Conservation (phyloP, 2,329 filamentous ascomycete species). For the Diaporthe citri region DNA sequence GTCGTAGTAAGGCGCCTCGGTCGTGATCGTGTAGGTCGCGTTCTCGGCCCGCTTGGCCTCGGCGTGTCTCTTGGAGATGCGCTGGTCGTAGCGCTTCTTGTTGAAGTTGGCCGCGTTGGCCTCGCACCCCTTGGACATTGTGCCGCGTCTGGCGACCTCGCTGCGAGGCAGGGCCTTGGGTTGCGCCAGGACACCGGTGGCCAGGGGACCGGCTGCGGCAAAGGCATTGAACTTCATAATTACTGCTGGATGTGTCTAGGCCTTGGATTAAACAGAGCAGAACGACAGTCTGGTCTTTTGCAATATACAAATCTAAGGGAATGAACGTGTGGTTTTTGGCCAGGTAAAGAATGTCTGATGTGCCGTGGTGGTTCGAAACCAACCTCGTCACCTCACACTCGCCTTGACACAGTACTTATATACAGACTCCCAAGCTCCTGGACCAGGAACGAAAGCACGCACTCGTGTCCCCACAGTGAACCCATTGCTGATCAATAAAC, state of each 20-base stretch:
- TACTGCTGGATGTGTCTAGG: not conserved
- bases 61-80: conserved; percentile 10
- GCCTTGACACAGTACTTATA: not conserved
- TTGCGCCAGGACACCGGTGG: conserved; percentile 9
- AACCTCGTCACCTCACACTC: not conserved
- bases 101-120: conserved; percentile 24
- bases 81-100: conserved; percentile 32
- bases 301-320: not conserved
- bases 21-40: conserved; percentile 24
- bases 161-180: conserved; percentile 9
- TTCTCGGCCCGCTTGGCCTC: conserved; percentile 20
- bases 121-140: conserved; percentile 36
- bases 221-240: conserved; percentile 7
- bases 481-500: conserved; percentile 11
- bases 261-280: not conserved
- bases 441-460: not conserved
- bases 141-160: conserved; percentile 23
- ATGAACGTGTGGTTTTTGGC: not conserved
- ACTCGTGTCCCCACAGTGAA: not conserved
- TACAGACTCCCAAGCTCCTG: not conserved
- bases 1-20: conserved; percentile 36
- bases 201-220: conserved; percentile 14
- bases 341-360: conserved; percentile 1
- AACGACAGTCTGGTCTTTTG: no score
- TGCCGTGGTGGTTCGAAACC: not conserved